Base-by-base conservation (phyloP, 495 filamentous ascomycete genomes). In the Trichocladium uniseriatum region DNA sequence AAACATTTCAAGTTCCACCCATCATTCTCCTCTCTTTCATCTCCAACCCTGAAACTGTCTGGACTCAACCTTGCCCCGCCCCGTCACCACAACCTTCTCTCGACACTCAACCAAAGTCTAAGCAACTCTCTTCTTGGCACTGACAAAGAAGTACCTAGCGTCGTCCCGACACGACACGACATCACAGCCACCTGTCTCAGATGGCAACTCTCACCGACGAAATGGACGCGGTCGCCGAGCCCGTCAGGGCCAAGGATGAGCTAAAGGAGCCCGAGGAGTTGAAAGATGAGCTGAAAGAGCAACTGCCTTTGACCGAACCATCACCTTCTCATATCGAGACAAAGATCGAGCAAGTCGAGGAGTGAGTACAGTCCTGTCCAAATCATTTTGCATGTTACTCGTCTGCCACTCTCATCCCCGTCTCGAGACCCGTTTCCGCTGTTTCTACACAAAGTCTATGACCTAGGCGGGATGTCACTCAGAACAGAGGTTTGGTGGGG, bases 261-360 rank as follows among this genome's bases (percentile, higher is more conserved):
- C 31, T 14, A 11, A 11, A 32, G 13, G 10, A 32, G 2, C 4
- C 31, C 5, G 13, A 10, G 5, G 31, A 32, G 3, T 10, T 11
- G 10, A 11, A 32, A 2, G 31, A 3, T 11, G 31, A 6, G 31
- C 31, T 10, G 9, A 22, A 7, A 10, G 27, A 45, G 6, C 13
- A n/a, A 16, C 13, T 32, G 24, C 16, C 18, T 18, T 29, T 24
- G 6, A 15, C 18, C 11, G 27, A 11, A 13, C 18, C 22, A 1
- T 51, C 48, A 38, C 40, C 48, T 15, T 19, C 39, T 19, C 39
- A 4, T 18, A 38, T 38, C 2, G 40, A 31, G 4, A 11, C 48
- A n/a, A 44, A 38, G 9, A 16, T 38, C 31, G 48, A 51, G 22
- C 48, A 37, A 13, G n/a, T 14, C 21, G 39, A 44, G 8, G 48